Evolutionary conservation across 345 rosid species (phyloP), one percentile per base, ranked within the genome.

Genomic region (Acer saccharum): DNA sequence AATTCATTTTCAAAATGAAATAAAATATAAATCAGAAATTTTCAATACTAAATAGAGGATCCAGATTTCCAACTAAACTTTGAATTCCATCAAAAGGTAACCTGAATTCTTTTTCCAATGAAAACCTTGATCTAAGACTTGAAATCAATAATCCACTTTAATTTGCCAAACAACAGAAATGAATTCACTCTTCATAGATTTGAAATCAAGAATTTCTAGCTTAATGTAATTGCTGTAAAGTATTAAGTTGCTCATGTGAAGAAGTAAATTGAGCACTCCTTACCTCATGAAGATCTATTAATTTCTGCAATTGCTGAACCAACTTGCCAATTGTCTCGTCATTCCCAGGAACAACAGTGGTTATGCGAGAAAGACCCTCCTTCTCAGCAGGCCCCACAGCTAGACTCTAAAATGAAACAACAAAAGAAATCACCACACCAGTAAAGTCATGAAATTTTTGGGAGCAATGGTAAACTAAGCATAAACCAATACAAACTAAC

Each of bases 271-370:
- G 29, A 67, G 52, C 64, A 35, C 18, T 16, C 17, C 87, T 80
- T 77, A 90, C 94, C 90, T 91, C 92, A 9, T 89, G 89, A 78
- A 92, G 87, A 66, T 89, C 93, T 55, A 91, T 75, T 62, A 92
- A 79, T 81, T 92, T 92, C 69, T 82, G 87, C 69, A 92, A 91
- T 75, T 91, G 97, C 81, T 90, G 88, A 70, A 86, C 88, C 83
- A 90, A 81, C 83, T 90, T 86, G 80, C 86, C 82, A 55, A 89
- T 88, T 60, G 88, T 81, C 78, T 88, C 92, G 82, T 92, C 91
- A n/a, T 92, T 92, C 29, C 87, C 97, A 10, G 97, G 92, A 73
- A 92, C 87, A 76, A 92, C 95, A 16, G 94, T 88, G 6, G 94
- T 93, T 48, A 91, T 89, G 72, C 92, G 90, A 69, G 97, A 89